phyloP scores from a whole-genome alignment of 2,329 filamentous ascomycete species.

The Colletotrichum viniferum region DNA sequence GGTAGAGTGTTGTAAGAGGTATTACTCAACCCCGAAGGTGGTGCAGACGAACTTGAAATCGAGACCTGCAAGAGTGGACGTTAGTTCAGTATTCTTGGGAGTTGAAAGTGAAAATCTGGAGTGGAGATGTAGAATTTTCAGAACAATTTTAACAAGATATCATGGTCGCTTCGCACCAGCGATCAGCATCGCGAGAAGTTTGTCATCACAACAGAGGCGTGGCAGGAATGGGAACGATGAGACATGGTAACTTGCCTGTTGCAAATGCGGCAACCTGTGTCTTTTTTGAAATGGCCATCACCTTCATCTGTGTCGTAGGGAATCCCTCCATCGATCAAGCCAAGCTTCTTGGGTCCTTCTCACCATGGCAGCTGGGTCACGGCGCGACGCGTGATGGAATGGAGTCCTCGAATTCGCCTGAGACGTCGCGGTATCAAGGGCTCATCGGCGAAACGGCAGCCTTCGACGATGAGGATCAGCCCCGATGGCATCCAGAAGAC shows the following conservation, averaged over 20 bases:
- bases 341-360: too few relatives aligned
- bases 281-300: too few relatives aligned
- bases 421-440: not conserved
- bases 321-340: too few relatives aligned
- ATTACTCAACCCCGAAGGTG: not conserved
- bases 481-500: not conserved
- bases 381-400: not conserved
- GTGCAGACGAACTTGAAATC: not conserved
- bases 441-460: not conserved
- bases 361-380: not conserved
- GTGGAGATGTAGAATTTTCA: not conserved
- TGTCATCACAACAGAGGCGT: not conserved
- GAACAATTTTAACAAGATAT: not conserved
- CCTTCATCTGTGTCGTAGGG: too few relatives aligned
- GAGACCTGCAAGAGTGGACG: not conserved
- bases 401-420: not conserved
- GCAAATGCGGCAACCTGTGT: not conserved
- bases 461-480: not conserved
- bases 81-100: not conserved
- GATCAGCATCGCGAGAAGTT: not conserved
- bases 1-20: not conserved
- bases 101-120: rapidly evolving
- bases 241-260: not conserved
- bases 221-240: not conserved
- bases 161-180: not conserved